Conservation (phyloP, 73 alveolate genomes). For the Diophrys sp. region DNA sequence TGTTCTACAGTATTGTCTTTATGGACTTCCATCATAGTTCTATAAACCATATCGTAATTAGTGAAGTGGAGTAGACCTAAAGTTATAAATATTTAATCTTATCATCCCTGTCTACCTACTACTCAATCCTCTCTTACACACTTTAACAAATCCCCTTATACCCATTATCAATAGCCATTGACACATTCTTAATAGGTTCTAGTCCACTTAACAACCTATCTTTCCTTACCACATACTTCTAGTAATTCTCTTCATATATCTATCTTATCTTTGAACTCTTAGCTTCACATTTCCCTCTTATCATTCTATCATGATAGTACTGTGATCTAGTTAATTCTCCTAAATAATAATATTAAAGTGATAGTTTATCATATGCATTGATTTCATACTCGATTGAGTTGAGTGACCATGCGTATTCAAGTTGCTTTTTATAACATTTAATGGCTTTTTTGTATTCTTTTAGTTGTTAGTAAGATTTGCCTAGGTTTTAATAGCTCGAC, state of each 20-base stretch:
- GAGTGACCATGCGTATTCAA: conserved; percentile 36
- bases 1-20: too few species aligned
- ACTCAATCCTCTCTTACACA: too few species aligned
- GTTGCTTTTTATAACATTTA: conserved; percentile 32
- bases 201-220: not conserved
- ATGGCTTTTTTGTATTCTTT: conserved; percentile 30
- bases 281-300: conserved; percentile 46
- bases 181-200: too few species aligned
- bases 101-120: too few species aligned
- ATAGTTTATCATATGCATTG: conserved; percentile 41
- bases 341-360: conserved; percentile 41
- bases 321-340: conserved; percentile 47
- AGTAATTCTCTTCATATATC: conserved; percentile 15
- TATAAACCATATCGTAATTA: too few species aligned
- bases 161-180: too few species aligned
- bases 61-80: too few species aligned
- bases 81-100: too few species aligned
- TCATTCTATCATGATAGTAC: conserved; percentile 44
- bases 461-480: conserved; percentile 28
- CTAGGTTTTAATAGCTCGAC: conserved; percentile 30
- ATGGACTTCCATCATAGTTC: too few species aligned
- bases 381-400: conserved; percentile 15
- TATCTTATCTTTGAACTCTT: conserved; percentile 42
- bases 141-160: too few species aligned
- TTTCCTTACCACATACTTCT: not conserved